Evolutionary conservation across 352 stramenopile species (phyloP), one percentile per base, ranked within the genome.

Genomic region (Phytopythium helicoides): DNA sequence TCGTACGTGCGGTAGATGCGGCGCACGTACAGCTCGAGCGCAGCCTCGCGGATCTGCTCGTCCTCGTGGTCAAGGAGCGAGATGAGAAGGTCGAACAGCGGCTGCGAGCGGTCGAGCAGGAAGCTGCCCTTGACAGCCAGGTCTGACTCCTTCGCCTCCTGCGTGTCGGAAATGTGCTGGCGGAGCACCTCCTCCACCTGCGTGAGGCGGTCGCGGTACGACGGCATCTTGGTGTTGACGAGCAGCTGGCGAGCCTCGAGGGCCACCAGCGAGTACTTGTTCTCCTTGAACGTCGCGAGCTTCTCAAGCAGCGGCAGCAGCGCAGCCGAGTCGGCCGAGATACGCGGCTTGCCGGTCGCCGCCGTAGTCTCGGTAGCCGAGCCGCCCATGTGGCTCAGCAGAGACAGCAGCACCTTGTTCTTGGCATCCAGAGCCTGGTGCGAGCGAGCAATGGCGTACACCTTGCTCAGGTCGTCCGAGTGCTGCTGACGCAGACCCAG

Each of bases 201-300:
- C 21, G 67, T 73, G 28, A 97, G 60, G 8, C 94, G 87, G 56
- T 98, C 88, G 33, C 94, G 76, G 66, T 98, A 96, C 51, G 91
- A 98, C 33, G 96, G 95, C 76, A 98, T 97, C 66, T 97, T 98
- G 68, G 97, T 91, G 66, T 98, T 82, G 46, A 99, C 95, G 9
- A 99, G 73, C 35, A 99, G 76, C 64, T 98, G 97, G 55, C 96
- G 85, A 22, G 96, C 97, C 62, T 97, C 81, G 49, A 99, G 77
- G 10, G 97, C 92, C 36, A 99, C 76, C 12, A 94, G 65, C 42
- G 92, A 96, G 76, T 98, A 98, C 60, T 88, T 65, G 46, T 91
- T 92, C 58, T 94, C 81, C 64, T 90, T 87, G 57, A 97, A 86
- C 42, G 87, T 89, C 8, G 87, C 79, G 15, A 98, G 70, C 19